phyloP scores from a whole-genome alignment of 139 green algal genomes.

The Chlorella sorokiniana region DNA sequence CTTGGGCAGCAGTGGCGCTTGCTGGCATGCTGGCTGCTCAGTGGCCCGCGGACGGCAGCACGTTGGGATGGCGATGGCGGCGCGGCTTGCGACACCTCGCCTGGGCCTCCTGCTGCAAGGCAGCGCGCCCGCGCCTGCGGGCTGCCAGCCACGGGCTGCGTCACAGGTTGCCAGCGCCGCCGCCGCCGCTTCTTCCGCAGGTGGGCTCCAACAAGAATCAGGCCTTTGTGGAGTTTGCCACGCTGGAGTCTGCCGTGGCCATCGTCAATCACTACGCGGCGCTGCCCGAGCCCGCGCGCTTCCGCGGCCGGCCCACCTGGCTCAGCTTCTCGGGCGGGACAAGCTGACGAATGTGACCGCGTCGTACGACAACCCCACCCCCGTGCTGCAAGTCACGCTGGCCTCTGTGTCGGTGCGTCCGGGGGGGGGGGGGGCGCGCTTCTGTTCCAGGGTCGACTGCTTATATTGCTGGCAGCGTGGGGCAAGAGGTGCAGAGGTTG shows the following conservation, averaged over 20 bases:
- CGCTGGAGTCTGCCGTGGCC: conserved; percentile 58
- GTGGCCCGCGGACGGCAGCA: too few relatives aligned
- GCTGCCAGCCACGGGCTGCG: too few relatives aligned
- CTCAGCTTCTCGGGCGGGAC: conserved; percentile 12
- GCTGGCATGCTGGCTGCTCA: neutral
- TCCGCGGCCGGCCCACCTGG: conserved; percentile 26
- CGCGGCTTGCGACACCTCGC: too few relatives aligned
- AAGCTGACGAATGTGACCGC: conserved; percentile 27
- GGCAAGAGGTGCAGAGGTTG: too few relatives aligned
- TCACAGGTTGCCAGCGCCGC: neutral
- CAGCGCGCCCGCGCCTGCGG: too few relatives aligned
- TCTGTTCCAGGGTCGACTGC: neutral
- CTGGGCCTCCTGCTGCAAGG: too few relatives aligned
- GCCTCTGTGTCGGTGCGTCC: conserved; percentile 1
- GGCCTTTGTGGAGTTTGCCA: conserved; percentile 74
- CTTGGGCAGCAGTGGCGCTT: neutral
- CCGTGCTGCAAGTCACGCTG: conserved; percentile 12
- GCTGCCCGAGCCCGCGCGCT: conserved; percentile 62
- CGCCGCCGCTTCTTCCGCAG: neutral
- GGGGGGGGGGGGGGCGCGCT: too few relatives aligned
- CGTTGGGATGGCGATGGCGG: too few relatives aligned
- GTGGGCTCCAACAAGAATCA: conserved; percentile 70
- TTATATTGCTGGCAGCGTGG: neutral
- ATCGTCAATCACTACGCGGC: conserved; percentile 69
- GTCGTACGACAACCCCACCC: conserved; percentile 7